Evolutionary conservation across 2,329 filamentous ascomycete genomes (phyloP).

Genomic region (Fusarium secorum): DNA sequence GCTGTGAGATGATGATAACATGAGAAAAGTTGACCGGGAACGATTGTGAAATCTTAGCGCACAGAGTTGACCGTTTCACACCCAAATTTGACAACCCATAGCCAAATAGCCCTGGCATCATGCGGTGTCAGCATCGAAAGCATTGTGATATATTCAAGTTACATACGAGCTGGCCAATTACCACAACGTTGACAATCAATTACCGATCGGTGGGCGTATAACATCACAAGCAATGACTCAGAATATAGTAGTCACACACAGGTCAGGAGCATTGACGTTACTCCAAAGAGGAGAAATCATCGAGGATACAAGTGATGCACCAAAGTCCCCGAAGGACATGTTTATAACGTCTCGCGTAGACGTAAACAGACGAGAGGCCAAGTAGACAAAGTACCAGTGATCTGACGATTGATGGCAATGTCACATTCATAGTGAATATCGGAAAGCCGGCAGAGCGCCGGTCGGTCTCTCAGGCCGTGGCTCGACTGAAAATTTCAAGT

Average conservation of each 20-base stretch:
- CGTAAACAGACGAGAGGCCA: constrained; percentile 37
- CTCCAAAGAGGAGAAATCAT: not conserved
- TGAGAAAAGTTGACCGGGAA: not conserved
- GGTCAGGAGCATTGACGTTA: not conserved
- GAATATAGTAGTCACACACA: not conserved
- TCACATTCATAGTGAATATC: constrained; percentile 52
- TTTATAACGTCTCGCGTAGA: constrained; percentile 36
- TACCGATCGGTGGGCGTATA: not conserved
- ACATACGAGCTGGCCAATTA: no score
- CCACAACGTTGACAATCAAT: not conserved
- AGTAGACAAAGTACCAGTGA: constrained; percentile 32
- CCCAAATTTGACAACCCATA: not conserved
- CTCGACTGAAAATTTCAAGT: constrained; percentile 63
- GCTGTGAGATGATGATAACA: not conserved
- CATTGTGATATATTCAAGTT: not conserved
- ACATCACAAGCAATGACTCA: not conserved
- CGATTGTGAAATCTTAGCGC: not conserved
- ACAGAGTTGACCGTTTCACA: not conserved
- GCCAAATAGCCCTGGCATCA: not conserved
- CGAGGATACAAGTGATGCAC: constrained; percentile 15
- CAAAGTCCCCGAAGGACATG: constrained; percentile 21
- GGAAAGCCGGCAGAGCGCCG: constrained; percentile 71
- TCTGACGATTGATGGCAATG: constrained; percentile 42
- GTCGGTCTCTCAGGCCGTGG: constrained; percentile 78
- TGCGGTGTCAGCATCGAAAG: not conserved